A percentile compares a stretch with the other conserved stretches of the same genome.
phyloP scores from a whole-genome alignment of 2,329 filamentous ascomycete species.

The Nakataea oryzae region DNA sequence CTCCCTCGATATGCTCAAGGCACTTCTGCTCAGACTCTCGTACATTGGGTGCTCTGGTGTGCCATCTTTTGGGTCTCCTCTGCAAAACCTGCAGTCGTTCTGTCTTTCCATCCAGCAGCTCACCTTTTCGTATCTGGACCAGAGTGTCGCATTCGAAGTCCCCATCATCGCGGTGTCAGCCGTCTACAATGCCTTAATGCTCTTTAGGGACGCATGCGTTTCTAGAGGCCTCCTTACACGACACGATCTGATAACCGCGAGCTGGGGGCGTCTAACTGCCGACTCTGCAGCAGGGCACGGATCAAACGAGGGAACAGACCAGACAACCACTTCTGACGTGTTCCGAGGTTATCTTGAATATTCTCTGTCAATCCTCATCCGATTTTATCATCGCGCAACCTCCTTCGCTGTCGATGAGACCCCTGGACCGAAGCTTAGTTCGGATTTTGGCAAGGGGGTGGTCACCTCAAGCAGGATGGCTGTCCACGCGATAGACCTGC shows the following conservation, averaged over 20 bases:
- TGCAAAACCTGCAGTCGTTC: slow-evolving; percentile 12
- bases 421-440: background rate
- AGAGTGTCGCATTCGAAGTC: slow-evolving; percentile 18
- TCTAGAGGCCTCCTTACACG: background rate
- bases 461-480: no score
- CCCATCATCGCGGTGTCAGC: slow-evolving; percentile 27
- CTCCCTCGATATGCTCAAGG: slow-evolving; percentile 15
- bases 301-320: background rate
- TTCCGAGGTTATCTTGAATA: slow-evolving; percentile 24
- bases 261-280: background rate
- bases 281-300: background rate
- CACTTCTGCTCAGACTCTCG: slow-evolving; percentile 32
- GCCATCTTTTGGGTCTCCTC: slow-evolving; percentile 17
- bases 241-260: background rate
- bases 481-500: background rate
- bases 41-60: slow-evolving; percentile 37
- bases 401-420: background rate
- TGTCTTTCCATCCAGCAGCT: background rate
- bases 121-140: slow-evolving; percentile 20
- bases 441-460: background rate
- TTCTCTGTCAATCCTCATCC: slow-evolving; percentile 23
- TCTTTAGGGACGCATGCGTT: slow-evolving; percentile 26
- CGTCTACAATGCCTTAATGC: slow-evolving; percentile 18
- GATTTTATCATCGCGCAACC: slow-evolving; percentile 30
- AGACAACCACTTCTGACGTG: slow-evolving; percentile 3